Evolutionary conservation across 345 rosid genomes (phyloP).

Genomic region (Lepidium aucheri): DNA sequence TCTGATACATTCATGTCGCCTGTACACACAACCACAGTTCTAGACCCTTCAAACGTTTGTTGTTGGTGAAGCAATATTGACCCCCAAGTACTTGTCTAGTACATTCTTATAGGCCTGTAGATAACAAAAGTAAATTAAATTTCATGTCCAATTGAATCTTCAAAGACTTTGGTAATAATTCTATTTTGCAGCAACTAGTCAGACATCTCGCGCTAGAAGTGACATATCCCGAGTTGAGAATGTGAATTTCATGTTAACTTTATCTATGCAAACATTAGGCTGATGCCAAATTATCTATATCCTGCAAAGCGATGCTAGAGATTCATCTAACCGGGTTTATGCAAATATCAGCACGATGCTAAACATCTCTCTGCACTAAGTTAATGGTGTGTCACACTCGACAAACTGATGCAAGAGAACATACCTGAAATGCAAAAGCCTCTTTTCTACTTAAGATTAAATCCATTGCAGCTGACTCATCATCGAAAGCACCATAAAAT

Average conservation of each 20-base stretch:
- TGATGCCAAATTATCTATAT: neutral
- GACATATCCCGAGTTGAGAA: neutral
- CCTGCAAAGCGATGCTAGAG: neutral
- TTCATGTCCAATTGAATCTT: neutral
- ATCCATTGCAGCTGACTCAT: conserved; percentile 87
- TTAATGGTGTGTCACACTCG: neutral
- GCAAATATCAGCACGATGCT: neutral
- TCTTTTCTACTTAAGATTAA: conserved; percentile 69
- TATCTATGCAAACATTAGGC: neutral
- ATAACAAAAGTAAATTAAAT: neutral
- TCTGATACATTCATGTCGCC: neutral
- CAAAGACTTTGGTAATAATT: neutral
- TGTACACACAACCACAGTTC: neutral
- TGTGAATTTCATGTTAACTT: neutral
- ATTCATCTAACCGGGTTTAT: neutral
- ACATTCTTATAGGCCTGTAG: conserved; percentile 65
- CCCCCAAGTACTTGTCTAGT: conserved; percentile 55
- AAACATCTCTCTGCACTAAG: neutral
- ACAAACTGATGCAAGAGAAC: neutral
- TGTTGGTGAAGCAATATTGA: conserved; percentile 24
- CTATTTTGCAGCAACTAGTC: neutral
- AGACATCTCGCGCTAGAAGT: neutral
- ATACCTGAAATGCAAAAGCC: conserved; percentile 66
- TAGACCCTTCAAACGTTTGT: conserved; percentile 1
- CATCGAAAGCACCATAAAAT: conserved; percentile 74